Conservation (phyloP, 2,329 filamentous ascomycete genomes). For the Microsporum ferrugineum region DNA sequence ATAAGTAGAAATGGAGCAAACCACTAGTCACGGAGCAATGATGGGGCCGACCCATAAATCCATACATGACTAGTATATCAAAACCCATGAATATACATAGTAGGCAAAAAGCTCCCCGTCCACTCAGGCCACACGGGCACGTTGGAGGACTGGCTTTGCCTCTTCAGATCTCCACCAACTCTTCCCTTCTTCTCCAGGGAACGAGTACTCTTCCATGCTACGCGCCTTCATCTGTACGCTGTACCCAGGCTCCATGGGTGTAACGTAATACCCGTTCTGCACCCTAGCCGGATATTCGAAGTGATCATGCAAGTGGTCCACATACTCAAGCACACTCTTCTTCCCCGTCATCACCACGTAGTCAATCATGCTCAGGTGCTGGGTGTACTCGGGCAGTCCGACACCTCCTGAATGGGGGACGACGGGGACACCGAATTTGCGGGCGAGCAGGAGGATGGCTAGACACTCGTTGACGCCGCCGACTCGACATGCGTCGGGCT, state of each 20-base stretch:
- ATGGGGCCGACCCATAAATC: background rate
- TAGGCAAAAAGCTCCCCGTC: background rate
- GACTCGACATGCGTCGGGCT: conserved; percentile 81
- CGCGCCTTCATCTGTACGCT: conserved; percentile 87
- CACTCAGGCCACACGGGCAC: background rate
- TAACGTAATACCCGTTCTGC: conserved; percentile 77
- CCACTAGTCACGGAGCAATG: background rate
- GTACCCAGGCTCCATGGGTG: conserved; percentile 71
- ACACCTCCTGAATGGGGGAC: conserved; percentile 86
- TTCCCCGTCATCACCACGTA: conserved; percentile 78
- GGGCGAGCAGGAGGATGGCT: conserved; percentile 74
- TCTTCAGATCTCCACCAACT: conserved; percentile 80
- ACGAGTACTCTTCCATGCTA: conserved; percentile 70
- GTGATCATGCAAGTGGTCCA: conserved; percentile 88
- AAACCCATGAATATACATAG: background rate
- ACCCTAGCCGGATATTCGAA: conserved; percentile 73
- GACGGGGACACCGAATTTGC: conserved; percentile 58
- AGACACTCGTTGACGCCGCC: conserved; percentile 87
- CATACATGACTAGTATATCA: background rate
- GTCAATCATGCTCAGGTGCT: conserved; percentile 85
- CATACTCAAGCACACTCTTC: conserved; percentile 75
- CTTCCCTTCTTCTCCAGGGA: conserved; percentile 62
- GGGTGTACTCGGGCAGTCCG: conserved; percentile 84
- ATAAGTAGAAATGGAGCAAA: background rate
- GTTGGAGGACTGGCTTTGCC: conserved; percentile 52